Evolutionary conservation across 257 asterid species (phyloP), one percentile per base, ranked within the genome.

Genomic region (Perilla frutescens): DNA sequence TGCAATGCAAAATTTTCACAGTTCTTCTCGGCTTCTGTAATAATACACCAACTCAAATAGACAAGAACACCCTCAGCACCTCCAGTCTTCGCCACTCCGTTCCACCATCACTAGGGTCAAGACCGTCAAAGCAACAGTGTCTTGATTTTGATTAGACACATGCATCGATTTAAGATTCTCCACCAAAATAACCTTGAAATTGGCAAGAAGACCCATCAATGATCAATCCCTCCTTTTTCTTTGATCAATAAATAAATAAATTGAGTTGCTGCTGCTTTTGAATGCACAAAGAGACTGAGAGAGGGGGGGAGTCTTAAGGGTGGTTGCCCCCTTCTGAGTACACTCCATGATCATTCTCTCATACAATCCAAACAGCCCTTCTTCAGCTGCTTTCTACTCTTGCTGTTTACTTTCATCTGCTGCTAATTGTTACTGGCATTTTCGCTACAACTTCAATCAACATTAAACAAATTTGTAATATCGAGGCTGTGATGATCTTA

Each of bases 321-420:
- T 76, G 83, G 82, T 86, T 82, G 79, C 81, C 86, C 69, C 77
- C 78, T 77, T 73, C 81, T n/a, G n/a, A n/a, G n/a, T n/a, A n/a
- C n/a, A n/a, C n/a, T 62, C 6, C 39, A 71, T 2, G 8, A 14
- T 6, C 2, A 20, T 20, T 20, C 26, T 20, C 26, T 20, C 26
- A 20, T 20, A 20, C 26, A 20, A 20, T 20, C 26, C 11, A 7
- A 69, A 76, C 76, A 43, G 36, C 72, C 76, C 72, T 68, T 76
- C 59, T 34, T 36, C 14, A 12, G 8, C 61, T 14, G 39, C 13
- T 49, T 44, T 20, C 26, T 20, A 20, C 26, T 20, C 26, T 20
- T 44, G 3, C 10, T 44, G 49, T 44, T 8, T 8, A 41, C 8
- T 1, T 10, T 44, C 3, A 2, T 1, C 8, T 14, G 26, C 10